Evolutionary conservation across 208 protist genomes (phyloP), one percentile per base, ranked within the genome.

Genomic region (Crithidia mellificae): DNA sequence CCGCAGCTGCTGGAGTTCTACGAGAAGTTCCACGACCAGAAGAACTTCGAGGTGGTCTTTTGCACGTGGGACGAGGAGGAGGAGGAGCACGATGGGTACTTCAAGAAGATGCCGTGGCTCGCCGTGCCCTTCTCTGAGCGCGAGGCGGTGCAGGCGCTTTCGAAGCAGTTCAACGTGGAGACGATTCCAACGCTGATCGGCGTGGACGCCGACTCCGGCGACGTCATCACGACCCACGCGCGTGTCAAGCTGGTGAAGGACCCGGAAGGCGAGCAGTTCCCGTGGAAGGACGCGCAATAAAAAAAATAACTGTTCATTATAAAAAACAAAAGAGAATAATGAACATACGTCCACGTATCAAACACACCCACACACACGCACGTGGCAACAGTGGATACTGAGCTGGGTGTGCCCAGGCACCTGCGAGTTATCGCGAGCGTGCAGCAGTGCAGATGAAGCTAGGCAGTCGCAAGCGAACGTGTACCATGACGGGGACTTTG

Each of bases 171-270:
- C 54, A 44, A 67, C 27, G 85, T 95, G 38, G 58, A 91, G 71
- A 83, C 80, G 22, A 95, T 95, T 53, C 90, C 90, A 19, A 91
- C 80, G 12, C 68, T 95, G 30, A 72, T 95, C n/a, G 85, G 75
- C 50, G 74, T 95, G 20, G 87, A 95, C 2, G 87, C 84, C 30
- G 83, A 91, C 71, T 84, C 76, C 15, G 90, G 90, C 25, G 84
- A 83, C 20, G 74, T 93, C 24, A 70, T 95, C 25, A 84, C 80
- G 24, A 87, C 77, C 14, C 76, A 68, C 52, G 90, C 69, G 1
- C 84, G 90, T 36, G 55, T 61, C 7, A 74, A 70, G 59, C 62
- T 95, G 17, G 51, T 85, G 55, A 78, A 68, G 46, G 90, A 95
- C 49, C 84, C 84, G 0, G 90, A 95, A 30, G 90, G 74, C 27